Base-by-base conservation (phyloP, 2,329 filamentous ascomycete species). In the Intubia oerlemansii region DNA sequence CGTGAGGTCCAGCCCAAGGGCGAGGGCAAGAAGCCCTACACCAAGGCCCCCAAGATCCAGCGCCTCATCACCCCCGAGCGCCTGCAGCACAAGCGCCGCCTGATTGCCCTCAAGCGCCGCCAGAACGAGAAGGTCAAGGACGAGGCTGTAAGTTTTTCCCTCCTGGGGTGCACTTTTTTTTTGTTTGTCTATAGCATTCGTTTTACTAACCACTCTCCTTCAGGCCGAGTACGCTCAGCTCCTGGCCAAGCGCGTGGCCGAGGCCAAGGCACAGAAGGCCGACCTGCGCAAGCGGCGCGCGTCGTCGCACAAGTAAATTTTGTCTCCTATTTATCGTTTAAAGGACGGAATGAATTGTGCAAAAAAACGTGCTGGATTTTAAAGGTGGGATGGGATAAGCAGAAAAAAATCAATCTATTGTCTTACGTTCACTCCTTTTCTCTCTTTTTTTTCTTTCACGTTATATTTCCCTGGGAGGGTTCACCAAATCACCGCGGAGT, bases 21-120 rank as follows among this genome's bases (percentile, higher is more conserved):
- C 53, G 88, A 95, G 70, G 85, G 82, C 63, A 90, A 88, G 66
- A 77, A 80, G 65, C 62, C 84, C 49, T 95, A 95, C 76, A 93
- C 85, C 77, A 98, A 98, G 80, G 88, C 88, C 50, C 88, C 88
- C 59, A 90, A 85, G 72, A 98, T 98, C 65, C 88, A 98, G 75
- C 81, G 88, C 57, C 81, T 98, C 49, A 82, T 98, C 50, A 98
- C 88, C 52, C 88, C 88, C 57, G 88, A 95, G 67, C 88, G 88
- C 59, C 82, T 98, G 54, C 88, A 98, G 73, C 88, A 92, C 78
- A 98, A 95, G 80, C 82, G 88, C 52, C 88, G 95, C 70, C 72
- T 84, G 48, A 66, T 90, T 51, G 85, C 88, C 51, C 77, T 98
- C 64, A 98, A 98, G 82, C 81, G 85, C 59, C 85, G 88, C 60